Evolutionary conservation across 2,329 filamentous ascomycete genomes (phyloP).

Genomic region (Penicillium occitanis): DNA sequence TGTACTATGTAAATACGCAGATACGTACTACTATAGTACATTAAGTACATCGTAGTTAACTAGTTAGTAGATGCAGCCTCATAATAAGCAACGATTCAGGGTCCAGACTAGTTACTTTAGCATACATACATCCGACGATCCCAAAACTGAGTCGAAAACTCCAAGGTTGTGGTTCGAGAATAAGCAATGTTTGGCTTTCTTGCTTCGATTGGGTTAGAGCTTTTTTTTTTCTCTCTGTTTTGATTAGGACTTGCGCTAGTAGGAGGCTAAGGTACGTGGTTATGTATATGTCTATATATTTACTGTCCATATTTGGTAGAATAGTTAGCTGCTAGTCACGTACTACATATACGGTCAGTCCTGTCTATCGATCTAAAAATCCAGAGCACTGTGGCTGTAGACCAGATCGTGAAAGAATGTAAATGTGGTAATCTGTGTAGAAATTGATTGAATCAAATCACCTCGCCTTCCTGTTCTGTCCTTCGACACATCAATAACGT

Average conservation of each 20-base stretch:
- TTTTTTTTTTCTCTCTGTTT: background rate
- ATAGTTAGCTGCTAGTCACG: background rate
- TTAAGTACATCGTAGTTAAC: background rate
- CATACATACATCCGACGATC: background rate
- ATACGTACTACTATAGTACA: background rate
- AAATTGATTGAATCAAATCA: conserved; percentile 2
- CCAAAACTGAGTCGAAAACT: background rate
- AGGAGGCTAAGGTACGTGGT: background rate
- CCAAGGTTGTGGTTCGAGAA: conserved; percentile 10
- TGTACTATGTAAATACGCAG: background rate
- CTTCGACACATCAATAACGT: background rate
- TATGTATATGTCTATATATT: background rate
- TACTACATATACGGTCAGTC: background rate
- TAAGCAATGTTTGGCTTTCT: conserved; percentile 9
- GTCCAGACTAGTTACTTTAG: conserved; percentile 5
- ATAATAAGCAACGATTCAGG: conserved; percentile 1
- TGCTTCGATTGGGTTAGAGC: background rate
- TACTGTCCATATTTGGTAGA: background rate
- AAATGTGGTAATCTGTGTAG: background rate
- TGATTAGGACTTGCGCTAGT: background rate
- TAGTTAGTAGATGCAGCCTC: background rate
- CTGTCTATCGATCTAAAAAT: background rate
- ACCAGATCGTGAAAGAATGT: background rate
- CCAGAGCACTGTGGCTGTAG: background rate
- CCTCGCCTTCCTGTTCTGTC: background rate